Percentiles rank a stretch among this genome's conserved stretches.
phyloP scores from a whole-genome alignment of 257 asterid genomes.

The Ilex asprella region DNA sequence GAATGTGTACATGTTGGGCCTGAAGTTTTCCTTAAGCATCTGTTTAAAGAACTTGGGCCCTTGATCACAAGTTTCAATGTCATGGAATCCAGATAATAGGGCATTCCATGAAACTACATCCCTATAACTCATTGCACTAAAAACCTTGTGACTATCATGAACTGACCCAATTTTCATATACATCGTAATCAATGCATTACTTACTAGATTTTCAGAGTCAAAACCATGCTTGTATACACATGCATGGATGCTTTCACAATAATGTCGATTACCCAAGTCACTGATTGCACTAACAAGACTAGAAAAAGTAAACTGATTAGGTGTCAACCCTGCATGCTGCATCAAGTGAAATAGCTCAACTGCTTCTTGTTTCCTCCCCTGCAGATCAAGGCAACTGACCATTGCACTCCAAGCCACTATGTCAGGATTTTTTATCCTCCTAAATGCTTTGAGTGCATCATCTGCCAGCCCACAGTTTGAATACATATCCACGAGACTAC shows the following conservation, averaged over 20 bases:
- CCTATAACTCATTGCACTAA: constrained; percentile 34
- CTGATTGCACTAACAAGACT: constrained; percentile 57
- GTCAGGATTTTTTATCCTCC: constrained; percentile 53
- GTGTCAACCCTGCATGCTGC: constrained; percentile 51
- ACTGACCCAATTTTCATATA: constrained; percentile 57
- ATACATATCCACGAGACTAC: constrained; percentile 75
- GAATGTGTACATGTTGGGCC: constrained; percentile 64
- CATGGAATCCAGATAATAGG: constrained; percentile 65
- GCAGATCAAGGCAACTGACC: constrained; percentile 62
- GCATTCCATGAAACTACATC: constrained; percentile 79
- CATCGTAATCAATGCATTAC: constrained; percentile 77
- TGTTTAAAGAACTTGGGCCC: constrained; percentile 43
- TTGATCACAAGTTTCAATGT: constrained; percentile 41
- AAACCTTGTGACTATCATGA: constrained; percentile 48
- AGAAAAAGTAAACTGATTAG: constrained; percentile 74
- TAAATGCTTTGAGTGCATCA: constrained; percentile 60
- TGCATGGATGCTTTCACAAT: constrained; percentile 71
- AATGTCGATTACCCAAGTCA: constrained; percentile 42
- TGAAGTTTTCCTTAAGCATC: constrained; percentile 58
- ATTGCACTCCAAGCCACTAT: constrained; percentile 74
- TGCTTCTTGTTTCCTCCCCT: constrained; percentile 69
- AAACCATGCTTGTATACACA: constrained; percentile 57
- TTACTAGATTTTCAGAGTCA: constrained; percentile 44
- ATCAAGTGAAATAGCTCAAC: constrained; percentile 48
- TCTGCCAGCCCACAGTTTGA: constrained; percentile 52